phyloP scores from a whole-genome alignment of 1,284 basidiomycete species.

The Boletus austroedulis region DNA sequence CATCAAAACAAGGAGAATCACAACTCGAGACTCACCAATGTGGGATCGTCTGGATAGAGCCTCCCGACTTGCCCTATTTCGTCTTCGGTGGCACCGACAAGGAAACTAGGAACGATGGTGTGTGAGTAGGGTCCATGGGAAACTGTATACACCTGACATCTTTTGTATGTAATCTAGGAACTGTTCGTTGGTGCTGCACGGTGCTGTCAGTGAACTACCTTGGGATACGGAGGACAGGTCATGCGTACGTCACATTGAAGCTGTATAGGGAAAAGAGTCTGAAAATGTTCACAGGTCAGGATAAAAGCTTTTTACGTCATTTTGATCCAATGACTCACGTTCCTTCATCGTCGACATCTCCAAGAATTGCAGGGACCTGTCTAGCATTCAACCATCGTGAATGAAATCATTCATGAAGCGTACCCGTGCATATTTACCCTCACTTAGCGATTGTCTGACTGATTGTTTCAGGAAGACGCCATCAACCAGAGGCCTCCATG shows the following conservation, averaged over 20 bases:
- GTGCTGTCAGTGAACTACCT: neutral
- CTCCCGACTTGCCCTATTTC: no score
- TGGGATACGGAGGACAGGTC: neutral
- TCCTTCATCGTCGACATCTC: conserved; percentile 33
- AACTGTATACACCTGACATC: no score
- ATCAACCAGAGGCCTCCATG: conserved; percentile 5
- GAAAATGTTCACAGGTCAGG: neutral
- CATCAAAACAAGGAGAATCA: neutral
- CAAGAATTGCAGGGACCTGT: conserved; percentile 31
- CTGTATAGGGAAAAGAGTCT: conserved; percentile 17
- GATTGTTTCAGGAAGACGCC: neutral
- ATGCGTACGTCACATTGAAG: conserved; percentile 15
- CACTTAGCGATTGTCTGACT: neutral
- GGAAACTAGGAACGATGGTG: no score
- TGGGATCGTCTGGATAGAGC: conserved; percentile 2
- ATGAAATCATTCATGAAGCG: neutral
- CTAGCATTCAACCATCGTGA: neutral
- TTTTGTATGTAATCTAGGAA: conserved; percentile 15
- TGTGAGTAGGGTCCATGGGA: neutral
- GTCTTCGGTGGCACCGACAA: no score
- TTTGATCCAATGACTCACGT: conserved; percentile 23
- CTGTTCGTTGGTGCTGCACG: neutral
- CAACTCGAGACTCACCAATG: neutral
- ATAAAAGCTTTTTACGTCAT: neutral
- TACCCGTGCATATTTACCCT: conserved; percentile 13